phyloP scores from a whole-genome alignment of 495 filamentous ascomycete genomes.

The Usnea hakonensis region DNA sequence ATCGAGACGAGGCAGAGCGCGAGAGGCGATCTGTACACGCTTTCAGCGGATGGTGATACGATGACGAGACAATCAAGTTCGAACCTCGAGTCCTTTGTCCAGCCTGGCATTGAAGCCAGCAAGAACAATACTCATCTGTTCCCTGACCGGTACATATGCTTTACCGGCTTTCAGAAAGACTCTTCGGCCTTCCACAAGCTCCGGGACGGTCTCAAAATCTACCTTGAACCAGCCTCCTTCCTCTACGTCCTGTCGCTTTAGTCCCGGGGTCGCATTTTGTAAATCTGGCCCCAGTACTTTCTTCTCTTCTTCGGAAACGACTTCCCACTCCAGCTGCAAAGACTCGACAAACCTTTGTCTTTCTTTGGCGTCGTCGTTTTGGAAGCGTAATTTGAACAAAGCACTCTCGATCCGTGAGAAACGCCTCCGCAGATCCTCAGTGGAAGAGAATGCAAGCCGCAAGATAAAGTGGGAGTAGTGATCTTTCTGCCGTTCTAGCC shows the following conservation, averaged over 20 bases:
- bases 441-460: conserved; percentile 82
- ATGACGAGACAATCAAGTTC: background rate
- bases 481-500: conserved; percentile 80
- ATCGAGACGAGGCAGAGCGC: conserved; percentile 84
- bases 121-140: conserved; percentile 81
- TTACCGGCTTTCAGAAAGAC: conserved; percentile 74
- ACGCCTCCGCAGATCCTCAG: conserved; percentile 83
- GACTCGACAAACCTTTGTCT: conserved; percentile 66
- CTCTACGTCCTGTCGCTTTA: conserved; percentile 57
- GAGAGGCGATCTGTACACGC: conserved; percentile 60
- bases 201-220: conserved; percentile 87
- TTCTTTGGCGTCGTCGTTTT: conserved; percentile 61
- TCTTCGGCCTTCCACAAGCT: conserved; percentile 71
- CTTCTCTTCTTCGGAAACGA: conserved; percentile 69
- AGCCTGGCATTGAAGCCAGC: conserved; percentile 73
- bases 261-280: conserved; percentile 41
- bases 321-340: conserved; percentile 74
- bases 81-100: conserved; percentile 74
- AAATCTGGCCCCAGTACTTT: conserved; percentile 46
- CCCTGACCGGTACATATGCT: conserved; percentile 82
- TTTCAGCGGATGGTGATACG: conserved; percentile 19
- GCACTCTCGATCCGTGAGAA: conserved; percentile 81
- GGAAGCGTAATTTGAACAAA: conserved; percentile 76
- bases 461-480: conserved; percentile 98
- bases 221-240: conserved; percentile 86